A percentile compares a stretch with the other conserved stretches of the same genome.
Evolutionary conservation across 2,329 filamentous ascomycete species (phyloP).

Genomic region (Aspergillus caelatus): DNA sequence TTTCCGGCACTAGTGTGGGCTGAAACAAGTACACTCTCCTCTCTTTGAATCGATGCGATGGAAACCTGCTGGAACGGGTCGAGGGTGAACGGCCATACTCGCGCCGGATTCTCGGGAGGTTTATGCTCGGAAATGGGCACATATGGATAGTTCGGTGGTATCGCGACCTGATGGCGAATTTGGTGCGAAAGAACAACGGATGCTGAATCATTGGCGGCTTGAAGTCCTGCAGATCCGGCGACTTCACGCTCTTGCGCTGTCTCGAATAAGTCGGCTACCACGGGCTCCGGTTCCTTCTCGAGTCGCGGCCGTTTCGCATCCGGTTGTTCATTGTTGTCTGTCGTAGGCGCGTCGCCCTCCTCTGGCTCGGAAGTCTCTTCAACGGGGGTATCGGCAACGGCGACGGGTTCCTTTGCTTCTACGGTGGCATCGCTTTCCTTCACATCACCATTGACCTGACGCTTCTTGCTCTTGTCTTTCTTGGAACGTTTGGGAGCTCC

Average conservation of each 20-base stretch:
- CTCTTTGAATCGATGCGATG: slow-evolving; percentile 90
- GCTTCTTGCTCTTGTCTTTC: slow-evolving; percentile 76
- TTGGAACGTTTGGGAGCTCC: slow-evolving; percentile 41
- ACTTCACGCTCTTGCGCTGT: slow-evolving; percentile 93
- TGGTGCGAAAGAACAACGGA: slow-evolving; percentile 86
- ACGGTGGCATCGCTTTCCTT: slow-evolving; percentile 52
- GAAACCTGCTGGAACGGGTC: slow-evolving; percentile 97
- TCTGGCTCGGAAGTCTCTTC: slow-evolving; percentile 19
- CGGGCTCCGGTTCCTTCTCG: slow-evolving; percentile 70
- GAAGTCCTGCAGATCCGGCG: slow-evolving; percentile 72
- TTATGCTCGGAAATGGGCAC: slow-evolving; percentile 94
- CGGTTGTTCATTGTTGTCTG: slow-evolving; percentile 40
- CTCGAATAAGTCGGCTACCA: slow-evolving; percentile 91
- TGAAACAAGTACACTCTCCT: slow-evolving; percentile 94
- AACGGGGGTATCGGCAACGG: slow-evolving; percentile 24
- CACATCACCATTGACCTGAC: slow-evolving; percentile 78
- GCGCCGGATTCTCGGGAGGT: slow-evolving; percentile 81
- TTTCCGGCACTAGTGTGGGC: slow-evolving; percentile 98
- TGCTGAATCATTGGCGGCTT: slow-evolving; percentile 63
- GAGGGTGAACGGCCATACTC: slow-evolving; percentile 83
- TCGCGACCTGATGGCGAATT: slow-evolving; percentile 95
- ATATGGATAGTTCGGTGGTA: slow-evolving; percentile 93
- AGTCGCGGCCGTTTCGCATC: slow-evolving; percentile 52
- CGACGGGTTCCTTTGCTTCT: slow-evolving; percentile 36
- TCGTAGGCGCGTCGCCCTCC: slow-evolving; percentile 19